These are phyloP conservation scores for Arachis monticola DNA, from an alignment of 331 rosid species.

Conservation along the genomic window DNA sequence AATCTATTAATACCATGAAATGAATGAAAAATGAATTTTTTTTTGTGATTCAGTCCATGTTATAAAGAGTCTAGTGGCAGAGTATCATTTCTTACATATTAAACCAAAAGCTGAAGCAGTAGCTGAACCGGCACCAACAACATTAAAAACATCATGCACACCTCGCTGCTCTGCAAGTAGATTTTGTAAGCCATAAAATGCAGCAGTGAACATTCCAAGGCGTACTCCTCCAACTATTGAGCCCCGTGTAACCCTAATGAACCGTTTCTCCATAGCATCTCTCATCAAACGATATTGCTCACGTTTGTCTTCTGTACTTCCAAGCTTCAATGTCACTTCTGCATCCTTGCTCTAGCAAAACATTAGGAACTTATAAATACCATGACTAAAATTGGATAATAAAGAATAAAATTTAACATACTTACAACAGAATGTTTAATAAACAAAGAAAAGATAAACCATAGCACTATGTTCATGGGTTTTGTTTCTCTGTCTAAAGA, in stretches of 20 bases:
- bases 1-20: conserved; percentile 13
- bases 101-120: conserved; percentile 92
- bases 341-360: conserved; percentile 92
- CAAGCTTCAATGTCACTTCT: conserved; percentile 85
- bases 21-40: background rate
- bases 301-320: conserved; percentile 94
- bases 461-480: background rate
- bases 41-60: conserved; percentile 1
- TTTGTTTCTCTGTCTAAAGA: conserved; percentile 19
- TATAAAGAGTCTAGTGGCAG: conserved; percentile 5
- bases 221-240: conserved; percentile 91
- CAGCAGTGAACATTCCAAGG: conserved; percentile 89
- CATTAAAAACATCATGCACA: conserved; percentile 80
- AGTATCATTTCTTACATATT: conserved; percentile 61
- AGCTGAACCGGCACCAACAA: conserved; percentile 93
- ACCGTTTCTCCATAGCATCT: conserved; percentile 97
- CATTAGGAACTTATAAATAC: conserved; percentile 32
- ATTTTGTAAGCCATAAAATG: conserved; percentile 75
- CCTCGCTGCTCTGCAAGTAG: conserved; percentile 84
- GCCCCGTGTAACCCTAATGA: conserved; percentile 71
- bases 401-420: conserved; percentile 3
- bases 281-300: conserved; percentile 86
- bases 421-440: background rate
- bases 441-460: conserved; percentile 29
- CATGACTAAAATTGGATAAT: conserved; percentile 11